Evolutionary conservation across 148 eudicot genomes (phyloP).

Genomic region (Selenicereus undatus): DNA sequence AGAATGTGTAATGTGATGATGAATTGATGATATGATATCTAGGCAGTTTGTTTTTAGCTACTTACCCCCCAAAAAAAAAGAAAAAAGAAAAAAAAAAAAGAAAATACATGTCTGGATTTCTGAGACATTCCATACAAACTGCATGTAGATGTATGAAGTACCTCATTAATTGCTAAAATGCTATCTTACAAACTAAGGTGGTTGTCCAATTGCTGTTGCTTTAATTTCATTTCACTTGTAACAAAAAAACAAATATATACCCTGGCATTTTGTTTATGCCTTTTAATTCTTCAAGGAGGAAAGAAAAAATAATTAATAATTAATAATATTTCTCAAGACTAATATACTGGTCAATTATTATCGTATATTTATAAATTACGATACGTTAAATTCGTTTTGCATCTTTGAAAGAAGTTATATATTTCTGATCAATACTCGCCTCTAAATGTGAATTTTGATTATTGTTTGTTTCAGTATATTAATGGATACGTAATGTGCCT

Average conservation of each 20-base stretch:
- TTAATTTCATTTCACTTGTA: constrained; percentile 26
- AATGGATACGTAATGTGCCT: too few species aligned
- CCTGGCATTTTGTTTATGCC: neutral
- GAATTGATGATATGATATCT: neutral
- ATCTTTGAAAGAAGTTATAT: neutral
- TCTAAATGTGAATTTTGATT: too few species aligned
- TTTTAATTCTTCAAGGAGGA: neutral
- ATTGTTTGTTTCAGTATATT: too few species aligned
- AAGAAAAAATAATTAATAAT: neutral
- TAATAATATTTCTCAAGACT: neutral
- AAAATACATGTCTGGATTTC: constrained; percentile 36
- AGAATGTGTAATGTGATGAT: neutral
- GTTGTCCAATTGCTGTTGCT: constrained; percentile 17
- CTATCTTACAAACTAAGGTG: constrained; percentile 19
- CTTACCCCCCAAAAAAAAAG: neutral
- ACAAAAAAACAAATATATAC: neutral
- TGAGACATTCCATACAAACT: constrained; percentile 31
- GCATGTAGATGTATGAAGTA: neutral
- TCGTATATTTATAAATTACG: neutral
- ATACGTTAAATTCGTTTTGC: neutral
- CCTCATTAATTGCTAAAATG: constrained; percentile 22
- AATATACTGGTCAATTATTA: neutral
- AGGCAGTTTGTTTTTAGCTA: constrained; percentile 6
- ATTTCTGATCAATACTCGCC: too few species aligned
- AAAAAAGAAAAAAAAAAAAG: neutral